Evolutionary conservation across 1,284 basidiomycete genomes (phyloP), one percentile per base, ranked within the genome.

Genomic region (Trichosporon faecale): DNA sequence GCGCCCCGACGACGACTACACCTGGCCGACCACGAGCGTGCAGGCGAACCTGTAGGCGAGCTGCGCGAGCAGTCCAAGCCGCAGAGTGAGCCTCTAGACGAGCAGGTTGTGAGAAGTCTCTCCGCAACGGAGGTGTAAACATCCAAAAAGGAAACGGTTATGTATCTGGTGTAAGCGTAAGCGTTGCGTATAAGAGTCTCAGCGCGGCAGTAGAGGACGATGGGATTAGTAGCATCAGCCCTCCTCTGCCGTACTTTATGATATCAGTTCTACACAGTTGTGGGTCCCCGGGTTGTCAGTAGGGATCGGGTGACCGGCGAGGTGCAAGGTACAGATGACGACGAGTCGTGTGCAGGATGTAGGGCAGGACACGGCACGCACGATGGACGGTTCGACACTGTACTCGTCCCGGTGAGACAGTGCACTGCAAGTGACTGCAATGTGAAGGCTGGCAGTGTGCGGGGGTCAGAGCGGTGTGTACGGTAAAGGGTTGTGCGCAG

Each of bases 1-100:
- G 84, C 89, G 94, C 64, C 83, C 87, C 55, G 83, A 84, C 65
- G 84, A 86, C 33, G 88, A 16, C 63, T 78, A 76, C 75, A 68
- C 74, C 35, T 80, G 79, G 79, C 79, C 79, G 44, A 70, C 75
- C 60, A 80, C 79, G 68, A 76, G 69, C 61, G 78, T 79, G 37
- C 72, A 76, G 40, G 76, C 77, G 37, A 79, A 75, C 73, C 75
- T 78, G 27, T 78, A 72, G 27, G 14, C 52, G 3, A 25, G n/a
- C n/a, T n/a, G n/a, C n/a, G n/a, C n/a, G n/a, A n/a, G n/a, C n/a
- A n/a, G n/a, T n/a, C n/a, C n/a, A n/a, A n/a, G 49, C 21, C 14
- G 3, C 21, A 23, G 21, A n/a, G 49, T n/a, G n/a, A 5, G n/a
- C 21, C 23, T 55, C 25, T 23, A 14, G 71, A 68, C 25, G 33